Evolutionary conservation across 2,329 filamentous ascomycete species (phyloP).

Genomic region (Hyphodiscus sp.): DNA sequence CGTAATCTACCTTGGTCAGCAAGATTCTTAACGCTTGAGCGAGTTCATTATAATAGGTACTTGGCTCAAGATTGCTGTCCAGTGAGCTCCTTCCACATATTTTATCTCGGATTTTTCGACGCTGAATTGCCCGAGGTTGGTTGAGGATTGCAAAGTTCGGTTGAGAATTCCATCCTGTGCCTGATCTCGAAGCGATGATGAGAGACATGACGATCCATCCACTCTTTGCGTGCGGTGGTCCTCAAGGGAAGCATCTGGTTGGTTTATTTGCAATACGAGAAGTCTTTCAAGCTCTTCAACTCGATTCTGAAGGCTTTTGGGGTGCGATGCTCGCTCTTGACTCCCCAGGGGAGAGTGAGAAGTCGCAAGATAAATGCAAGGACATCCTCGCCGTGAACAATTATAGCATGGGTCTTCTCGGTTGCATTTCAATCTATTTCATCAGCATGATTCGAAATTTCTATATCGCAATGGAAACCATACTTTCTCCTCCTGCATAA

Average conservation of each 20-base stretch:
- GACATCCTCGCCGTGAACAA: constrained; percentile 42
- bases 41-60: neutral
- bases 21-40: neutral
- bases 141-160: neutral
- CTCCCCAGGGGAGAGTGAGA: neutral
- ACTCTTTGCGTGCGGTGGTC: neutral
- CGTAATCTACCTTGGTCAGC: neutral
- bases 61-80: neutral
- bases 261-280: neutral
- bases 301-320: neutral
- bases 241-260: neutral
- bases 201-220: neutral
- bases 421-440: constrained; percentile 40
- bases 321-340: neutral
- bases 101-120: neutral
- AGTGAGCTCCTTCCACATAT: neutral
- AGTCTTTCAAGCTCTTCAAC: neutral
- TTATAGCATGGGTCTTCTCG: constrained; percentile 43
- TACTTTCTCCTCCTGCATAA: neutral
- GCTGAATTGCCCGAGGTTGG: neutral
- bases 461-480: neutral
- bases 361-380: constrained; percentile 33
- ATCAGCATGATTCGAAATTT: neutral
- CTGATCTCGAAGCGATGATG: neutral
- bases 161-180: neutral